Evolutionary conservation across 1,284 basidiomycete genomes (phyloP).

Genomic region (Stereum hirsutum): DNA sequence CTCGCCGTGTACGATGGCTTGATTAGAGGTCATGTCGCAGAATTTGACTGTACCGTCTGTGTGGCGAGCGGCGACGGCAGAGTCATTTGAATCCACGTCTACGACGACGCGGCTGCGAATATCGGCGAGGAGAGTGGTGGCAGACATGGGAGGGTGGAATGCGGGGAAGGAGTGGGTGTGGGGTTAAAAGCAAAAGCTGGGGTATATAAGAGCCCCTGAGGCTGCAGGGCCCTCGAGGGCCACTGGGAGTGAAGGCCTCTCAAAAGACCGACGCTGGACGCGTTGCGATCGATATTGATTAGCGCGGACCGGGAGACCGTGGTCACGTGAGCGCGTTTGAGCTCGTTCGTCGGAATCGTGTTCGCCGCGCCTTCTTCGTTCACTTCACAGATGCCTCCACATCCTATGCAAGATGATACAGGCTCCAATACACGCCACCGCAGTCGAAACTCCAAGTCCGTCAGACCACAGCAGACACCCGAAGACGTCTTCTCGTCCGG

Average conservation of each 20-base stretch:
- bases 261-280: neutral
- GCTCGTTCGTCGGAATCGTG: too few relatives aligned
- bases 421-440: neutral
- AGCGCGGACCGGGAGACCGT: too few relatives aligned
- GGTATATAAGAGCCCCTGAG: too few relatives aligned
- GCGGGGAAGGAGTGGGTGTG: neutral
- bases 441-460: neutral
- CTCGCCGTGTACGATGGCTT: conserved; percentile 33
- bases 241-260: too few relatives aligned
- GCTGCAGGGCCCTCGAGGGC: too few relatives aligned
- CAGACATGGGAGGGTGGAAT: conserved; percentile 9
- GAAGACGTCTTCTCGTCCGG: conserved; percentile 11
- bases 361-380: too few relatives aligned
- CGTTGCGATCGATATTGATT: neutral
- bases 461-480: conserved; percentile 3
- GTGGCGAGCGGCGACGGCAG: conserved; percentile 28
- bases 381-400: too few relatives aligned
- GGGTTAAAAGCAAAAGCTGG: too few relatives aligned
- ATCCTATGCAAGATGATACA: too few relatives aligned
- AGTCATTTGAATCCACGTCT: conserved; percentile 45
- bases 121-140: conserved; percentile 23
- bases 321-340: neutral
- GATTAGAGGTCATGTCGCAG: conserved; percentile 44
- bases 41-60: conserved; percentile 22
- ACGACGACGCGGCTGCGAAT: conserved; percentile 27